Base-by-base conservation (phyloP, 768 basidiomycete genomes). In the Pleurotus platypus region DNA sequence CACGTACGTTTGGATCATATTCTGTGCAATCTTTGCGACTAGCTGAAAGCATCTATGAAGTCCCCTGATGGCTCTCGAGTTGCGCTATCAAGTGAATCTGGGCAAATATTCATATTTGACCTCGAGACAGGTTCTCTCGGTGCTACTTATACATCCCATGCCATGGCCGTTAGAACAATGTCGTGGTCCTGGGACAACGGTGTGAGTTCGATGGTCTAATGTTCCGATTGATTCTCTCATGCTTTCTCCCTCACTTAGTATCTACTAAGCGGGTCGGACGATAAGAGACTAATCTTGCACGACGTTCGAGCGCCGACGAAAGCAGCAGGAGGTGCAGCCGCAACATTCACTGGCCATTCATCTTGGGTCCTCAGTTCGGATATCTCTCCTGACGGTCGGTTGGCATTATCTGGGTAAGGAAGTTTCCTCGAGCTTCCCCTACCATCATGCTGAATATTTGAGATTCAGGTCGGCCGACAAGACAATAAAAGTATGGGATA, bases 111-210 rank as follows among this genome's bases (percentile, higher is more conserved):
- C 69, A 76, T 98, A 45, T 89, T 94, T 60, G 94, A 96, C 68
- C 68, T 89, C 39, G 87, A 89, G 66, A 79, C 88, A 2, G 76
- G 75, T 58, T 70, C 85, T 5, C 72, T 96, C 45, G 71, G 79
- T 0, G 76, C 83, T 3, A 90, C 88, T 2, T 95, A 87, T 70
- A 85, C 86, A 4, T 91, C 92, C 2, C 94, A 98, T 69, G 93
- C 92, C 8, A 92, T 94, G 87, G 81, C 86, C 46, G 92, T 94
- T 5, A 86, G 94, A 38, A 87, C 90, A 0, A 70, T 97, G 3
- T 82, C 90, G 6, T 98, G 94, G 94, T 94, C 92, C 8, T 80
- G 84, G 49, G 94, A 97, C 68, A 89, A 89, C 1, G 90, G 85
- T 69, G 94, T 95, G 66, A 59, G 84, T 50, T 46, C 12, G 15